Evolutionary conservation across 768 basidiomycete species (phyloP), one percentile per base, ranked within the genome.

Genomic region (Pleurotus platypus): DNA sequence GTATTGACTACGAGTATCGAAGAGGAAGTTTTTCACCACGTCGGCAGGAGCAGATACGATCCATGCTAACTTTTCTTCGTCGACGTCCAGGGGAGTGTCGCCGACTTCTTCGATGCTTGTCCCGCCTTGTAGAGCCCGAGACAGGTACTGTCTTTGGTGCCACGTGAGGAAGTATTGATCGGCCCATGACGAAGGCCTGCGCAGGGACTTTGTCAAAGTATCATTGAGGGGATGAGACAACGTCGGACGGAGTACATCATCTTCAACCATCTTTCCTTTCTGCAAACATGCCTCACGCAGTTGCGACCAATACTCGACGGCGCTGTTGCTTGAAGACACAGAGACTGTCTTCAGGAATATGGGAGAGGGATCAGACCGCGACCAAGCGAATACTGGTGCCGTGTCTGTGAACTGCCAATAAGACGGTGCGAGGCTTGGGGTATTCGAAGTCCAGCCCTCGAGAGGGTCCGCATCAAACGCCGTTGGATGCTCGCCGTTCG

Each of bases 101-200:
- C 24, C 18, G 16, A 24, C 16, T 22, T 24, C 15, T 16, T 24
- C 22, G 5, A 48, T 45, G n/a, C 42, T 22, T n/a, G 42, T 15
- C 2, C 24, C 39, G 39, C 24, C 38, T 37, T 12, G 35, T 8
- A 54, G 24, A 15, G 51, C 51, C 16, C 51, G 51, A 27, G 37
- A n/a, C 60, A 92, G 70, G 69, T 85, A 91, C 56, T 81, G 80
- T 40, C 73, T 80, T 67, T 92, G 90, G 65, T 83, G 79, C 79
- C 81, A 84, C 0, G 86, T 82, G 47, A 92, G 69, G 55, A 77
- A 72, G 63, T 91, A 92, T 4, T 74, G 66, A 12, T 78, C 65
- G 30, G 72, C 77, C 90, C 90, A 92, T 1, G 85, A 84, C 2
- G 70, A 70, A 20, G 69, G 61, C 15, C 86, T 82, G 42, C 84